These are phyloP conservation scores for Magnusiomyces fungicola DNA, from an alignment of 1,139 yeast species.

Conservation along the genomic window DNA sequence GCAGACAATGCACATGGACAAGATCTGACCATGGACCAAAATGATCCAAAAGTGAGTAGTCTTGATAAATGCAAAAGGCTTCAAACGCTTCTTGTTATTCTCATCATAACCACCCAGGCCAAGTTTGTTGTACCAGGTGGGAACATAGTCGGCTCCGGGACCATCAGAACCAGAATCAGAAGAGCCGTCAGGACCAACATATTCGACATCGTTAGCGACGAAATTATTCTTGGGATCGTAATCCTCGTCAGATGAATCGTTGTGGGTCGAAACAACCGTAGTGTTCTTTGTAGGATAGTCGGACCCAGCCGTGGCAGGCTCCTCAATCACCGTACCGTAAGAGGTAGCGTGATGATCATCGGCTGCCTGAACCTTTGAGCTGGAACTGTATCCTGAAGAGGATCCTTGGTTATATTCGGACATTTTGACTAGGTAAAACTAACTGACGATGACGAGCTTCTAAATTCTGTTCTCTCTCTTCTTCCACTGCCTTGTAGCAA, in stretches of 20 bases:
- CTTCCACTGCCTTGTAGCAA: neutral
- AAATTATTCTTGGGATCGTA: no score
- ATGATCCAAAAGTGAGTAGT: constrained; percentile 37
- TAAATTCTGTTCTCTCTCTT: no score
- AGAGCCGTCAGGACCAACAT: neutral
- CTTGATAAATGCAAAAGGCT: constrained; percentile 29
- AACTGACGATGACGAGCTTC: neutral
- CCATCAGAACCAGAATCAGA: neutral
- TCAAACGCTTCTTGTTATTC: neutral
- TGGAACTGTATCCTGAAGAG: neutral
- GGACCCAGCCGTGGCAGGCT: no score
- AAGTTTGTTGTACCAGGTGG: neutral
- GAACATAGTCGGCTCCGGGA: neutral
- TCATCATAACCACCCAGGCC: neutral
- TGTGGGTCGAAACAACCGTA: no score
- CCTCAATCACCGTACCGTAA: neutral
- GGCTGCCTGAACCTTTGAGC: neutral
- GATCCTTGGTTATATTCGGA: neutral
- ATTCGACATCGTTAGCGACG: no score
- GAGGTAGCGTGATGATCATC: no score
- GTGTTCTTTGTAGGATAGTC: no score
- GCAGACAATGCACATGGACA: constrained; percentile 37
- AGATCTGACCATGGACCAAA: constrained; percentile 36
- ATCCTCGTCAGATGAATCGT: no score
- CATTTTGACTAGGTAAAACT: constrained; percentile 1